Evolutionary conservation across 371 early-diverging fungal species (phyloP).

Genomic region (Mucor mucedo): DNA sequence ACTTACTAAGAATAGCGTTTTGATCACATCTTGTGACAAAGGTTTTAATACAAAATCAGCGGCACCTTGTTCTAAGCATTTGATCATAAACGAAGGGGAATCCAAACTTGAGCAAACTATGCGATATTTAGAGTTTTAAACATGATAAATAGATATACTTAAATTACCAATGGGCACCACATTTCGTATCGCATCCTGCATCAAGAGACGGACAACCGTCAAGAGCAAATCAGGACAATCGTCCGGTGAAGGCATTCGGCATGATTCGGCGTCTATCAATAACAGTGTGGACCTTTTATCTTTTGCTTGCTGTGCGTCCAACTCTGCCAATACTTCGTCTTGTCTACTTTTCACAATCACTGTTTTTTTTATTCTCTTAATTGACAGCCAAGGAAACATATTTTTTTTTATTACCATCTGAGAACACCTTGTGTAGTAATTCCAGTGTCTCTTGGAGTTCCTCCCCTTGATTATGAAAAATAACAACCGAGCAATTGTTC

Average conservation of each 20-base stretch:
- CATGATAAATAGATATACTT: too few species aligned
- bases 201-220: conserved; percentile 18
- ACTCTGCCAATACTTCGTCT: conserved; percentile 14
- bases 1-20: conserved; percentile 62
- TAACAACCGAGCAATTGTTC: conserved; percentile 27
- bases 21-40: conserved; percentile 48
- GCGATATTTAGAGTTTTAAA: too few species aligned
- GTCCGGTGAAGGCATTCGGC: not conserved
- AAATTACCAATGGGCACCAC: conserved; percentile 28
- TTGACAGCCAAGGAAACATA: too few species aligned
- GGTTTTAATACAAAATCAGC: conserved; percentile 64
- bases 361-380: not conserved
- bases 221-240: conserved; percentile 30
- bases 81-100: conserved; percentile 45
- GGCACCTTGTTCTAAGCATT: conserved; percentile 58
- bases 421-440: conserved; percentile 18
- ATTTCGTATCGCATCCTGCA: conserved; percentile 14
- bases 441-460: conserved; percentile 8
- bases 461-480: conserved; percentile 18
- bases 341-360: conserved; percentile 20
- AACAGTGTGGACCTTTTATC: conserved; percentile 21
- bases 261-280: conserved; percentile 30
- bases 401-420: conserved; percentile 16
- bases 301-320: conserved; percentile 15
- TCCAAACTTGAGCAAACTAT: conserved; percentile 42